Conservation (phyloP, 106 monocot genomes). For the Hemerocallis citrina region DNA sequence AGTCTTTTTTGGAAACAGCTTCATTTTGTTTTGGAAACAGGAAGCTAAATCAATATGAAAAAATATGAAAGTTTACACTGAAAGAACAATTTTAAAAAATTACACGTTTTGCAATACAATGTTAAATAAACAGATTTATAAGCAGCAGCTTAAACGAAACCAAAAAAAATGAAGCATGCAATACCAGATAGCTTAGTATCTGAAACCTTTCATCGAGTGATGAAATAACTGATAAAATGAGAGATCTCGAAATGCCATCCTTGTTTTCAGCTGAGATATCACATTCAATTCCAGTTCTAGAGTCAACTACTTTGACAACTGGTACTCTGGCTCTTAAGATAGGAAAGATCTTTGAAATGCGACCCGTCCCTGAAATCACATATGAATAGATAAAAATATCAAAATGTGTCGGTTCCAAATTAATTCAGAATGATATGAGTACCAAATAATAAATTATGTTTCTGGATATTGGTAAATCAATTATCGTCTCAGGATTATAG, state of each 20-base stretch:
- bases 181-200: slow-evolving; percentile 77
- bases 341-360: slow-evolving; percentile 43
- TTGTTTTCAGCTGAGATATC: slow-evolving; percentile 93
- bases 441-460: too few relatives aligned
- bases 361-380: slow-evolving; percentile 49
- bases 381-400: neutral
- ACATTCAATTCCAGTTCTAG: slow-evolving; percentile 71
- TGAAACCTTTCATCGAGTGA: slow-evolving; percentile 77
- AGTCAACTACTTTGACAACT: slow-evolving; percentile 66
- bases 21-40: too few relatives aligned
- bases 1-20: too few relatives aligned
- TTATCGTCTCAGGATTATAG: too few relatives aligned
- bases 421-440: too few relatives aligned
- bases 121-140: too few relatives aligned
- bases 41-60: too few relatives aligned
- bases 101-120: too few relatives aligned
- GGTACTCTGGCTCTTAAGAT: slow-evolving; percentile 79
- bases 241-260: slow-evolving; percentile 70
- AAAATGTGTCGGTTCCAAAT: too few relatives aligned
- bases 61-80: too few relatives aligned
- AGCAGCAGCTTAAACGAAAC: neutral
- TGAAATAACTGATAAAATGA: slow-evolving; percentile 39
- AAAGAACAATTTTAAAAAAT: too few relatives aligned
- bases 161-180: neutral
- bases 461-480: too few relatives aligned